phyloP scores from a whole-genome alignment of 2,329 filamentous ascomycete genomes.

The Aphanocladium album region DNA sequence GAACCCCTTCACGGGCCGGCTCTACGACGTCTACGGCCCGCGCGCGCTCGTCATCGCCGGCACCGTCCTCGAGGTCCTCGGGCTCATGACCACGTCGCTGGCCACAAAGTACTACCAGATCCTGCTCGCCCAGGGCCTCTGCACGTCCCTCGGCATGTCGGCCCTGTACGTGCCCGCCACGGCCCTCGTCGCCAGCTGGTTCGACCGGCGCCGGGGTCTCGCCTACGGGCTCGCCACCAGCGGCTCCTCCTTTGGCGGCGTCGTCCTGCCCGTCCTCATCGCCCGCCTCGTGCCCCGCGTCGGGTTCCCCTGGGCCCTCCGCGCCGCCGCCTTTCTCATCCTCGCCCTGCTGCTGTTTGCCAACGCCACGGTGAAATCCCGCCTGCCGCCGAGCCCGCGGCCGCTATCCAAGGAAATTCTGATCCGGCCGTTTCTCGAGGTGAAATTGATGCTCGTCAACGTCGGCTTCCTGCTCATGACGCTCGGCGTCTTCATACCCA shows the following conservation, averaged over 20 bases:
- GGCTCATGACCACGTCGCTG: conserved; percentile 7
- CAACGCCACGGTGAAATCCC: conserved; percentile 23
- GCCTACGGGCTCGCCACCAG: conserved; percentile 24
- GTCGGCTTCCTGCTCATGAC: conserved; percentile 31
- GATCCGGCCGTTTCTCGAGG: conserved; percentile 26
- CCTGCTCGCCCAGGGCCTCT: conserved; percentile 12
- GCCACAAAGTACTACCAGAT: conserved; percentile 12
- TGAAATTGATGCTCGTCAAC: conserved; percentile 26
- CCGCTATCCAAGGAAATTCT: conserved; percentile 15
- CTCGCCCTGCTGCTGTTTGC: conserved; percentile 26
- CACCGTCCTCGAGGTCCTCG: conserved; percentile 10
- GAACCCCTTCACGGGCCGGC: conserved; percentile 37
- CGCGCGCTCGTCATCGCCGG: conserved; percentile 13
- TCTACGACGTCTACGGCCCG: conserved; percentile 31
- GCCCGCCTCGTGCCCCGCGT: conserved; percentile 24
- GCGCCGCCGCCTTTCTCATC: conserved; percentile 28
- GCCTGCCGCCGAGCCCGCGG: conserved; percentile 15
- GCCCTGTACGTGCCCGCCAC: conserved; percentile 14
- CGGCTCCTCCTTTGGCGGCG: conserved; percentile 27
- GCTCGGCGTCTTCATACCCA: conserved; percentile 32
- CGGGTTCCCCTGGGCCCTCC: conserved; percentile 29
- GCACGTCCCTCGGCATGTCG: conserved; percentile 13
- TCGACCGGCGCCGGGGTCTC: conserved; percentile 20
- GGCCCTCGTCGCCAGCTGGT: conserved; percentile 17
- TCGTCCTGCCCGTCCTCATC: conserved; percentile 31